Evolutionary conservation across 106 monocot genomes (phyloP).

Genomic region (Dactylorhiza incarnata): DNA sequence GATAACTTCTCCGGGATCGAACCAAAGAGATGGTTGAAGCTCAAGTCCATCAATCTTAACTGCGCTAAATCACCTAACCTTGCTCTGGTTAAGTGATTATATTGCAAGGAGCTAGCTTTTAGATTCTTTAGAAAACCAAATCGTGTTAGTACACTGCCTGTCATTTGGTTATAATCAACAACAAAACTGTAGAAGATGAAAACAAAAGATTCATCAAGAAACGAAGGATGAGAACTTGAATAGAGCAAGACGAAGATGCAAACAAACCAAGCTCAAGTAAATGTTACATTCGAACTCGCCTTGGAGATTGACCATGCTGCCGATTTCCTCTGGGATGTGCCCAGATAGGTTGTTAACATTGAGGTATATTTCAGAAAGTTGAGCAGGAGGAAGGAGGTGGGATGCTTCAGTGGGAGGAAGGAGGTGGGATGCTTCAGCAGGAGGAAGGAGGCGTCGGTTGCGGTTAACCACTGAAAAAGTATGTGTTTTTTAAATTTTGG

Average conservation of each 20-base stretch:
- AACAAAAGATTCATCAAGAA: background rate
- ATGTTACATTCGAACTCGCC: background rate
- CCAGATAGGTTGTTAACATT: constrained; percentile 74
- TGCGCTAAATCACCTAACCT: constrained; percentile 52
- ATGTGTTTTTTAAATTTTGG: no score
- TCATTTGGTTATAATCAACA: constrained; percentile 77
- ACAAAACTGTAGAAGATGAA: constrained; percentile 45
- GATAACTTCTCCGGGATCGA: constrained; percentile 70
- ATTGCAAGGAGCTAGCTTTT: constrained; percentile 62
- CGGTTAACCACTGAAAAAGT: no score
- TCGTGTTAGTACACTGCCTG: constrained; percentile 64
- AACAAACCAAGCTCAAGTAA: background rate
- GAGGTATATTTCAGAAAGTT: constrained; percentile 36
- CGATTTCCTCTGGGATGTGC: constrained; percentile 21
- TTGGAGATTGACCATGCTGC: background rate
- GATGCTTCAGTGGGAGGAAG: no score
- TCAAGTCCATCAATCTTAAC: constrained; percentile 65
- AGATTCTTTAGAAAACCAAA: constrained; percentile 60
- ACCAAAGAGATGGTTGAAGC: constrained; percentile 78
- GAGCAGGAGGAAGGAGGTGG: no score
- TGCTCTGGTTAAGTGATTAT: constrained; percentile 68
- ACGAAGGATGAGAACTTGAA: background rate
- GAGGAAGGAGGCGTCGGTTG: no score
- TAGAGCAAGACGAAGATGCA: background rate
- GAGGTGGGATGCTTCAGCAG: no score